Evolutionary conservation across 352 stramenopile species (phyloP).

Genomic region (Globisporangium nagaii): DNA sequence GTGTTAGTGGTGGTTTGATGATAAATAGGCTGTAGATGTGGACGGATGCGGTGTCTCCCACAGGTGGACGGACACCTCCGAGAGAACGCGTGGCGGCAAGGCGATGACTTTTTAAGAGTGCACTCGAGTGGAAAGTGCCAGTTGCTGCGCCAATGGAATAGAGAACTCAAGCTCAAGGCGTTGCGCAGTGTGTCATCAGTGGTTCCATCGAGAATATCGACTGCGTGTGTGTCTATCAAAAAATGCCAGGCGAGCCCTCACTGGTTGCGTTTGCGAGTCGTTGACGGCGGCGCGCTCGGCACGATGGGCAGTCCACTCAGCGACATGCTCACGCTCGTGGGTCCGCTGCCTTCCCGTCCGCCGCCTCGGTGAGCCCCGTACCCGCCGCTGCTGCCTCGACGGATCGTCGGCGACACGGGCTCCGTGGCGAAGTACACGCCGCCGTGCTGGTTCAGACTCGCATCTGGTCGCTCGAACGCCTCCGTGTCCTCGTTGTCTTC

Average conservation of each 20-base stretch:
- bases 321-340: slow-evolving; percentile 40
- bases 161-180: background rate
- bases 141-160: background rate
- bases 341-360: background rate
- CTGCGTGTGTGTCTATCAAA: background rate
- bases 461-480: background rate
- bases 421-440: slow-evolving; percentile 62
- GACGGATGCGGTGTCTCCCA: too few relatives aligned
- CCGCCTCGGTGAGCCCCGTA: background rate
- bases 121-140: background rate
- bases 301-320: slow-evolving; percentile 45
- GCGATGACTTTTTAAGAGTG: too few relatives aligned
- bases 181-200: too few relatives aligned
- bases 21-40: too few relatives aligned
- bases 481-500: too few relatives aligned
- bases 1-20: too few relatives aligned
- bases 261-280: slow-evolving; percentile 7
- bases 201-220: too few relatives aligned
- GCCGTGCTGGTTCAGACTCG: slow-evolving; percentile 14
- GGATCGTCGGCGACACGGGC: slow-evolving; percentile 7
- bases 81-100: too few relatives aligned
- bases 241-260: background rate
- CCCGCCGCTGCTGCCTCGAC: background rate
- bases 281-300: slow-evolving; percentile 17
- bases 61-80: too few relatives aligned